A percentile compares a stretch with the other conserved stretches of the same genome.
phyloP scores from a whole-genome alignment of 1,284 basidiomycete species.

The Neotropicomus parvogracilis region DNA sequence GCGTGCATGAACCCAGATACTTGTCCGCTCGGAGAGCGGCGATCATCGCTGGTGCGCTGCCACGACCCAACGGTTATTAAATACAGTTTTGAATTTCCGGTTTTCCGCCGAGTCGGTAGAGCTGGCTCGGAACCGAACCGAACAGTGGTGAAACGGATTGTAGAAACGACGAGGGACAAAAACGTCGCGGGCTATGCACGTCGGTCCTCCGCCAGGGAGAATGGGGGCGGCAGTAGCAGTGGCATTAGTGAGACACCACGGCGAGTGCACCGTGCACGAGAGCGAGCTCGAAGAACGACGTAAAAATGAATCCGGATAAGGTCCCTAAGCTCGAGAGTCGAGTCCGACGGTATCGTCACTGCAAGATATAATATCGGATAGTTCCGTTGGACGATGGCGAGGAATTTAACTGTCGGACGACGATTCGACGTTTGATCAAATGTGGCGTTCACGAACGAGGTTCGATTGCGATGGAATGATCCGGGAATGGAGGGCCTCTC shows the following conservation, averaged over 20 bases:
- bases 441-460: background rate
- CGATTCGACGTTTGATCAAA: background rate
- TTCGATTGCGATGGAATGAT: background rate
- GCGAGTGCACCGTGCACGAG: no score
- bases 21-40: slow-evolving; percentile 11
- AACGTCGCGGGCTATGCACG: background rate
- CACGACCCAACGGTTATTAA: slow-evolving; percentile 3
- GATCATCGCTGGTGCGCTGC: slow-evolving; percentile 4
- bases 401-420: no score
- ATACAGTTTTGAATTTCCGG: slow-evolving; percentile 7
- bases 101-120: slow-evolving; percentile 1
- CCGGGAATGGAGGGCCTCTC: slow-evolving; percentile 1
- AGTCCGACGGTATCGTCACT: slow-evolving; percentile 1
- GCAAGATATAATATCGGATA: background rate
- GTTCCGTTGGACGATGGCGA: background rate
- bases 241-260: background rate
- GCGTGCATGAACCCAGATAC: slow-evolving; percentile 12
- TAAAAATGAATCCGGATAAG: background rate
- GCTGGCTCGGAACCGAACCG: slow-evolving; percentile 13
- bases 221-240: no score
- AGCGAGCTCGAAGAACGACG: slow-evolving; percentile 1
- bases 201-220: no score
- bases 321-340: background rate
- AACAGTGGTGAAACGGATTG: background rate
- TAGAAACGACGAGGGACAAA: no score